Base-by-base conservation (phyloP, 2,329 filamentous ascomycete species). In the Aspergillus ibericus region DNA sequence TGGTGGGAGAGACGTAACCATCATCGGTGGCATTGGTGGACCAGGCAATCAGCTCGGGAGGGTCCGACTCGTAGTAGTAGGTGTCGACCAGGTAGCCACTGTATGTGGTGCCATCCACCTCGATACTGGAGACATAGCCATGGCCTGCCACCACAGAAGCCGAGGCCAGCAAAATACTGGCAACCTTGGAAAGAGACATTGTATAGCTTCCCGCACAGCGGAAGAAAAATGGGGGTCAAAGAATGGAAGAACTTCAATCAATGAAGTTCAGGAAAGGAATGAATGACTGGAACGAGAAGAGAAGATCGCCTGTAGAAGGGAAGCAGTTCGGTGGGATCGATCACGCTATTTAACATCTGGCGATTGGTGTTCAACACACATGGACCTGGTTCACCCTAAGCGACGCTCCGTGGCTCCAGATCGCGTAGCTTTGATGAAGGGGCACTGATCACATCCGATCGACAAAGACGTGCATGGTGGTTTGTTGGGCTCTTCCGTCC, bases 31-130 rank as follows among this genome's bases (percentile, higher is more conserved):
- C 77, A 3, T 76, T 72, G 36, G 78, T 81, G n/a, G 75, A 77
- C 84, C 85, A 87, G 59, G 81, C 85, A 38, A 82, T 79, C 1
- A 76, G 68, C 34, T 71, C 64, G 0, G 77, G 77, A 9, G 70
- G 69, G 3, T 72, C 66, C 3, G 66, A 66, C 34, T 63, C 63
- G 60, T 75, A 74, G 44, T 61, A 61, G 57, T 69, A 75, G 10
- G 56, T 52, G 51, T 63, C 63, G 12, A 75, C 70, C 53, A 77
- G 68, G 66, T 75, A 81, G 16, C 80, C 79, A n/a, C 65, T 62
- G 25, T 75, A 75, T 54, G 70, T 74, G 48, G 67, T 64, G 4
- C 69, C 69, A 29, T 70, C 70, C 16, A 71, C 77, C 72, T 68
- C 72, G 63, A 76, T 77, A 62, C 72, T 68, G 9, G 57, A 78